A percentile compares a stretch with the other conserved stretches of the same genome.
Evolutionary conservation across 495 filamentous ascomycete species (phyloP).

Genomic region (Tuber borchii): DNA sequence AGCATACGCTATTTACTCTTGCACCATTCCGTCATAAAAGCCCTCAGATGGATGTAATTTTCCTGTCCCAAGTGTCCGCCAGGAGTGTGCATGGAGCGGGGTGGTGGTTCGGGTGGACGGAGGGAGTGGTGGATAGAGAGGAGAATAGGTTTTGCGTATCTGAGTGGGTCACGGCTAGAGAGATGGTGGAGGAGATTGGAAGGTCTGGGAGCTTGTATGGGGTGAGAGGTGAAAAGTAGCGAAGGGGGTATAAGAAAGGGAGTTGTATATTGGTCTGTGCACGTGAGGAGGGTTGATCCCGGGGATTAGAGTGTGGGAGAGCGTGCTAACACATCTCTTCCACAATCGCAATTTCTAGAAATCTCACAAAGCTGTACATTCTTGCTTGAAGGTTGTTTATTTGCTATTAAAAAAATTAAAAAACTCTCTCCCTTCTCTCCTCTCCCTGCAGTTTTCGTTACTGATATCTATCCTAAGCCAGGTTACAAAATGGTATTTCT

Average conservation of each 20-base stretch:
- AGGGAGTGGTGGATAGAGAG: neutral
- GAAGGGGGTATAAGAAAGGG: neutral
- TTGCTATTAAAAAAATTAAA: neutral
- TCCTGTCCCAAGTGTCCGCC: neutral
- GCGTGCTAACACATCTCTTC: too few species aligned
- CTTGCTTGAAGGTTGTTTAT: neutral
- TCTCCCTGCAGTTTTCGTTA: neutral
- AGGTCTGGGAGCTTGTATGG: neutral
- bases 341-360: too few species aligned
- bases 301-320: neutral
- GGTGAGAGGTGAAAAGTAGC: neutral
- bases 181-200: too few species aligned
- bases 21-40: neutral
- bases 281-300: too few species aligned
- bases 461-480: too few species aligned
- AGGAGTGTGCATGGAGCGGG: neutral
- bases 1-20: neutral
- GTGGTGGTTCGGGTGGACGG: neutral
- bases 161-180: neutral
- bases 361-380: neutral
- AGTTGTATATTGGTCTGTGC: neutral
- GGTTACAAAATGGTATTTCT: too few species aligned
- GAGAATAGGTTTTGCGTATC: neutral
- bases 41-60: neutral
- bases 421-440: neutral